A percentile compares a stretch with the other conserved stretches of the same genome.
phyloP scores from a whole-genome alignment of 208 protist genomes.

The Porcisia deanei region DNA sequence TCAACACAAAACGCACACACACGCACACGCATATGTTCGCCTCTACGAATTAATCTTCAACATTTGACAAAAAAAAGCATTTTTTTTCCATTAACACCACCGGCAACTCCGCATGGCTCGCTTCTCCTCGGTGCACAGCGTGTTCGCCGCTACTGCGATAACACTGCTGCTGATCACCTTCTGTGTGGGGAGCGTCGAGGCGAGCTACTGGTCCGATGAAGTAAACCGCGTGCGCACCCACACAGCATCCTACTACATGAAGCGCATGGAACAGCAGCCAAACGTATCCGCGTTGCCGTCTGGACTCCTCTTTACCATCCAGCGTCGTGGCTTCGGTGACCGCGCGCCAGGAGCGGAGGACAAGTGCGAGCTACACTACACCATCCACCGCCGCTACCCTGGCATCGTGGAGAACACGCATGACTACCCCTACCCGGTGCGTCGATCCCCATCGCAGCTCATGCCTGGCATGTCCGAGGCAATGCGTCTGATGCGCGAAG shows the following conservation, averaged over 20 bases:
- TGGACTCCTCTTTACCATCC: slow-evolving; percentile 64
- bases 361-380: slow-evolving; percentile 78
- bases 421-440: slow-evolving; percentile 46
- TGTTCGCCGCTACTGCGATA: slow-evolving; percentile 10
- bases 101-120: slow-evolving; percentile 1
- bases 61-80: background rate
- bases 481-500: slow-evolving; percentile 87
- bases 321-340: slow-evolving; percentile 49
- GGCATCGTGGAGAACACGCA: slow-evolving; percentile 62
- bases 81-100: background rate
- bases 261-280: slow-evolving; percentile 29
- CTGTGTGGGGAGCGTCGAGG: slow-evolving; percentile 14
- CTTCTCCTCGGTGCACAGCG: background rate
- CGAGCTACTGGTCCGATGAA: slow-evolving; percentile 43
- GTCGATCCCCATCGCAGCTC: slow-evolving; percentile 55
- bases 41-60: background rate
- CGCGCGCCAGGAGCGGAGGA: slow-evolving; percentile 49
- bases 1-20: background rate
- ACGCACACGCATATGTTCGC: background rate
- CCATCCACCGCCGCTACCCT: slow-evolving; percentile 46
- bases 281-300: slow-evolving; percentile 73
- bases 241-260: slow-evolving; percentile 48
- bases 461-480: slow-evolving; percentile 70
- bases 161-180: slow-evolving; percentile 21
- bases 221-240: slow-evolving; percentile 52